Evolutionary conservation across 208 protist species (phyloP).

Genomic region (Trypanosoma rangeli): DNA sequence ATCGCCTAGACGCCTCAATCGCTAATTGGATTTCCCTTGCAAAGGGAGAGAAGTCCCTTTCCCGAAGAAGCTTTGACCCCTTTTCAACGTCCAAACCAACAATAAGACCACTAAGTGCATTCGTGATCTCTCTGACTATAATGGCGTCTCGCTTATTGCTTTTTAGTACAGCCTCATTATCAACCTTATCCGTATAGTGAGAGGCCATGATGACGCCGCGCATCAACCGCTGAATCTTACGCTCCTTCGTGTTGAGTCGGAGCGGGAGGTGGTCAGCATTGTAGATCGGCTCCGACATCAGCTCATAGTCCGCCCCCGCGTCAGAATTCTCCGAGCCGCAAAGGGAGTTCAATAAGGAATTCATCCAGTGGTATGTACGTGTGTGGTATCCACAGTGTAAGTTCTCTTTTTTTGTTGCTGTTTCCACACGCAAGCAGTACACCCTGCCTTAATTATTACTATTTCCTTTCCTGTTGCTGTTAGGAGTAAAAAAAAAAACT

Average conservation of each 20-base stretch:
- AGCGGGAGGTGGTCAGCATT: constrained; percentile 87
- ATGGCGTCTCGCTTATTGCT: constrained; percentile 61
- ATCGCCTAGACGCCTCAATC: constrained; percentile 86
- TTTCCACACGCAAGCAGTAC: neutral
- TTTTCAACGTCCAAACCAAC: constrained; percentile 75
- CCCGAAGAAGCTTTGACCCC: constrained; percentile 49
- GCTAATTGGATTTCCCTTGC: constrained; percentile 58
- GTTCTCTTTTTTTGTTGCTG: neutral
- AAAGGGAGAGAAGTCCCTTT: constrained; percentile 71
- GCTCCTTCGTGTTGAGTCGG: constrained; percentile 75
- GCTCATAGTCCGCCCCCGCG: constrained; percentile 45
- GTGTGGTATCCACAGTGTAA: too few species aligned
- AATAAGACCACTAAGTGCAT: constrained; percentile 79
- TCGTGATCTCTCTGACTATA: constrained; percentile 82
- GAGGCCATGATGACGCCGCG: constrained; percentile 80
- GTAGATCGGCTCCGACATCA: constrained; percentile 72
- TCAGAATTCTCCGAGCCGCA: constrained; percentile 10
- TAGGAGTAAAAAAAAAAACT: neutral
- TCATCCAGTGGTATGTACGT: too few species aligned
- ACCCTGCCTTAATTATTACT: neutral
- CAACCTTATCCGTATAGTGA: constrained; percentile 92
- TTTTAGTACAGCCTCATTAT: constrained; percentile 57
- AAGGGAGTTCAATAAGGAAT: constrained; percentile 5
- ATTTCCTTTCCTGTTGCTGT: neutral
- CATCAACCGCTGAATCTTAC: constrained; percentile 89